Evolutionary conservation across 2,329 filamentous ascomycete species (phyloP).

Genomic region (Aotearoamyces nothofagi): DNA sequence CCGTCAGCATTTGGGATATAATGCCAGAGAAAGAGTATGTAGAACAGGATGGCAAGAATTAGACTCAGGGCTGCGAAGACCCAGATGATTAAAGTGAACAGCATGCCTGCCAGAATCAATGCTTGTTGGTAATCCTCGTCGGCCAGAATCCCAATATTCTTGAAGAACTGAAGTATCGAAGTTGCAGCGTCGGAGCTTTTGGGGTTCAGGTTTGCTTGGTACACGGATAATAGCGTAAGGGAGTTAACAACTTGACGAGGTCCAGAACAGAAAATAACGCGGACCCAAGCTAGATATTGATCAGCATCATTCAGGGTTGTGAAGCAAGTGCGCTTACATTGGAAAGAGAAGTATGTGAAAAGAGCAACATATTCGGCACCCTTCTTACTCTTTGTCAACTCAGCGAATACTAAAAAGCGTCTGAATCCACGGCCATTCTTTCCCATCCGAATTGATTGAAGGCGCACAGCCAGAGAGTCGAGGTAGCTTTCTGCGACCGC

Average conservation of each 20-base stretch:
- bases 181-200: conserved; percentile 39
- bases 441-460: conserved; percentile 69
- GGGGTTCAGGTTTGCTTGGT: conserved; percentile 59
- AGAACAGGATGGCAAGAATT: conserved; percentile 61
- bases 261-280: conserved; percentile 79
- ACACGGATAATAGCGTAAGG: conserved; percentile 74
- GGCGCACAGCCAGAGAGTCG: conserved; percentile 69
- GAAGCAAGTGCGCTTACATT: conserved; percentile 30
- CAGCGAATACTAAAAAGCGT: conserved; percentile 61
- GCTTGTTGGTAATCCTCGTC: conserved; percentile 63
- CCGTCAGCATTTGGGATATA: conserved; percentile 77
- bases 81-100: conserved; percentile 86
- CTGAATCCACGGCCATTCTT: conserved; percentile 62
- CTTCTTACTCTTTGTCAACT: conserved; percentile 57
- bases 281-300: conserved; percentile 54
- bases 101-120: conserved; percentile 75
- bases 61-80: conserved; percentile 64
- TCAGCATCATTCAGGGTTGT: conserved; percentile 3
- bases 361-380: conserved; percentile 59
- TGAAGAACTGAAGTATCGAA: conserved; percentile 61
- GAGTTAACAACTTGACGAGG: conserved; percentile 86
- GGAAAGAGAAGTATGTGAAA: conserved; percentile 55
- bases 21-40: conserved; percentile 81
- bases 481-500: conserved; percentile 87
- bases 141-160: conserved; percentile 63